These are phyloP conservation scores for Hydrangea macrophylla DNA, from an alignment of 148 eudicot species.

Conservation along the genomic window DNA sequence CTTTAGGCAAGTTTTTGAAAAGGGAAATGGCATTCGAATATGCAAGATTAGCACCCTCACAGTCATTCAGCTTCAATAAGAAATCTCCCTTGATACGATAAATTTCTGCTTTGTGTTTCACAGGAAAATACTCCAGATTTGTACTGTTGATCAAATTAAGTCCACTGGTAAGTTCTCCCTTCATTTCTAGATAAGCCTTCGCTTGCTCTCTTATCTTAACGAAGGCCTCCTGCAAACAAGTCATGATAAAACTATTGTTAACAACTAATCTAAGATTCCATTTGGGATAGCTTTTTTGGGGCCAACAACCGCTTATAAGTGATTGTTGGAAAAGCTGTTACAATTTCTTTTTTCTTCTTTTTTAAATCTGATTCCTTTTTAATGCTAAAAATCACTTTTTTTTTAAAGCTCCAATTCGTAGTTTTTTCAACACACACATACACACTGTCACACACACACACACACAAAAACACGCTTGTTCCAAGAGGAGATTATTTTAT, in stretches of 20 bases:
- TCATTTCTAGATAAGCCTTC: slow-evolving; percentile 94
- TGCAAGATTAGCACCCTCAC: slow-evolving; percentile 91
- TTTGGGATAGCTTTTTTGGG: too few species aligned
- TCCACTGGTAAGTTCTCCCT: slow-evolving; percentile 86
- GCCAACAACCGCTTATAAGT: too few species aligned
- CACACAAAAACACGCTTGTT: too few species aligned
- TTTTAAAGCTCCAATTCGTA: too few species aligned
- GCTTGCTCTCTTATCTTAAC: slow-evolving; percentile 96
- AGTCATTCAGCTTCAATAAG: slow-evolving; percentile 75
- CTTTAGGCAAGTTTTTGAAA: slow-evolving; percentile 92
- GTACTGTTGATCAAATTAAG: slow-evolving; percentile 87
- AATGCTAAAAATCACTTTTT: too few species aligned
- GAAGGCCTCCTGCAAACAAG: slow-evolving; percentile 80
- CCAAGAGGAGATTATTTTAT: too few species aligned
- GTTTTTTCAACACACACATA: too few species aligned
- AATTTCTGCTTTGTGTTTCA: slow-evolving; percentile 91
- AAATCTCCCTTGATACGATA: slow-evolving; percentile 89
- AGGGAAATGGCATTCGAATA: slow-evolving; percentile 87
- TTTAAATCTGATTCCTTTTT: too few species aligned
- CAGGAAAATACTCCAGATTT: slow-evolving; percentile 92
- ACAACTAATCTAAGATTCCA: too few species aligned
- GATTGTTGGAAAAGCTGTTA: too few species aligned
- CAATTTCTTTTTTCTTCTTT: too few species aligned
- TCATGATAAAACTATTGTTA: slow-evolving; percentile 10
- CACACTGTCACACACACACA: too few species aligned